A percentile compares a stretch with the other conserved stretches of the same genome.
These are phyloP conservation scores for Metroxylon sagu DNA, from an alignment of 176 grass and related monocot species.

Conservation along the genomic window DNA sequence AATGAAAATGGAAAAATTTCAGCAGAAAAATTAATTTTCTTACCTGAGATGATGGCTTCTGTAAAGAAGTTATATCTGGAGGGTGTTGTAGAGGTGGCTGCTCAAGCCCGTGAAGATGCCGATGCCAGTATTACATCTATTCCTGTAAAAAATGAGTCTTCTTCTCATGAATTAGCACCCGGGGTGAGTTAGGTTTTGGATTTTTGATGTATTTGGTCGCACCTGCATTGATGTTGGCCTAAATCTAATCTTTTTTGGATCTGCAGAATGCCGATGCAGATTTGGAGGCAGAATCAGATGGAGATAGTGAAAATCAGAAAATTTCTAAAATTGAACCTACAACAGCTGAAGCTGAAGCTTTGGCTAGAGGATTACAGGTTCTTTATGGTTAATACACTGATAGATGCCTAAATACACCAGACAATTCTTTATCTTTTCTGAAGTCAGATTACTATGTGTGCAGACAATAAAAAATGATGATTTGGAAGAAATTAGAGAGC, in stretches of 20 bases:
- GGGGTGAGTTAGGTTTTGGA: constrained; percentile 37
- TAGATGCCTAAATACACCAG: too few species aligned
- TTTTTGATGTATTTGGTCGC: background rate
- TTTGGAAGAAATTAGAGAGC: constrained; percentile 93
- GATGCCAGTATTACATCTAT: constrained; percentile 14
- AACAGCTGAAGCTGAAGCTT: constrained; percentile 73
- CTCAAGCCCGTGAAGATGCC: constrained; percentile 23
- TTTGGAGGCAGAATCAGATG: constrained; percentile 30
- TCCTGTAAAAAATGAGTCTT: constrained; percentile 30
- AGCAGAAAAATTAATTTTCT: constrained; percentile 35
- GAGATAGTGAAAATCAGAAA: constrained; percentile 32
- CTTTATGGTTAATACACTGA: background rate
- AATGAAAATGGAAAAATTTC: constrained; percentile 33
- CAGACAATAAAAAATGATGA: constrained; percentile 96
- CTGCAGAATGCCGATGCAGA: constrained; percentile 21
- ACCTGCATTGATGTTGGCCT: too few species aligned
- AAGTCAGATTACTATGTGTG: constrained; percentile 1
- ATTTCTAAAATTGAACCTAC: constrained; percentile 69
- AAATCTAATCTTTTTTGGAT: background rate
- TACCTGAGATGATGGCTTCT: constrained; percentile 64
- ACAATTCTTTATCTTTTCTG: too few species aligned
- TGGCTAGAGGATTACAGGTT: constrained; percentile 82
- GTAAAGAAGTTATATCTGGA: constrained; percentile 55
- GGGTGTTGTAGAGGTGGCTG: constrained; percentile 32
- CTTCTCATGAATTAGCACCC: constrained; percentile 32